Evolutionary conservation across 257 asterid species (phyloP).

Genomic region (Cinchona pubescens): DNA sequence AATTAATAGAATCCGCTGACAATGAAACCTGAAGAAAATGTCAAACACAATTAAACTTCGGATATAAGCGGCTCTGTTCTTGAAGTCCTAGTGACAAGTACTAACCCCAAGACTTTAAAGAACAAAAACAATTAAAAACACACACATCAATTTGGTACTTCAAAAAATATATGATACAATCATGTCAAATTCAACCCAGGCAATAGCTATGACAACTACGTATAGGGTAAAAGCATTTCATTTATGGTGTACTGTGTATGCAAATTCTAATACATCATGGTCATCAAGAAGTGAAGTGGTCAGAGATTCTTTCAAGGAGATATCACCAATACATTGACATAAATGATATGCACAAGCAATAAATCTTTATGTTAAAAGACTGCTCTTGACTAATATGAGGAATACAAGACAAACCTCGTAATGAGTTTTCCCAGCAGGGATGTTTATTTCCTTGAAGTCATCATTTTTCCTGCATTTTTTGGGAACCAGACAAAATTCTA

Average conservation of each 20-base stretch:
- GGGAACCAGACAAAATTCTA: background rate
- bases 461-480: conserved; percentile 54
- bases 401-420: conserved; percentile 66
- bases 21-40: conserved; percentile 55
- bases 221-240: background rate
- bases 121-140: background rate
- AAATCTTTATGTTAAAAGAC: background rate
- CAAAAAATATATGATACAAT: background rate
- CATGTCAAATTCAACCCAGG: background rate
- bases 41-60: background rate
- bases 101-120: background rate
- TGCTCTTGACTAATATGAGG: conserved; percentile 12
- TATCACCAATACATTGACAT: background rate
- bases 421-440: conserved; percentile 71
- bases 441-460: conserved; percentile 70
- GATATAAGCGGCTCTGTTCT: background rate
- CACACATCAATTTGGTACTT: no score
- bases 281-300: background rate
- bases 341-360: background rate
- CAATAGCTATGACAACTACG: background rate
- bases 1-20: conserved; percentile 71
- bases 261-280: background rate
- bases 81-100: background rate
- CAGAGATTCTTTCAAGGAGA: background rate
- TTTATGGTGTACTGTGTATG: background rate